phyloP scores from a whole-genome alignment of 306 rosid species.

The Acmispon strigosus region DNA sequence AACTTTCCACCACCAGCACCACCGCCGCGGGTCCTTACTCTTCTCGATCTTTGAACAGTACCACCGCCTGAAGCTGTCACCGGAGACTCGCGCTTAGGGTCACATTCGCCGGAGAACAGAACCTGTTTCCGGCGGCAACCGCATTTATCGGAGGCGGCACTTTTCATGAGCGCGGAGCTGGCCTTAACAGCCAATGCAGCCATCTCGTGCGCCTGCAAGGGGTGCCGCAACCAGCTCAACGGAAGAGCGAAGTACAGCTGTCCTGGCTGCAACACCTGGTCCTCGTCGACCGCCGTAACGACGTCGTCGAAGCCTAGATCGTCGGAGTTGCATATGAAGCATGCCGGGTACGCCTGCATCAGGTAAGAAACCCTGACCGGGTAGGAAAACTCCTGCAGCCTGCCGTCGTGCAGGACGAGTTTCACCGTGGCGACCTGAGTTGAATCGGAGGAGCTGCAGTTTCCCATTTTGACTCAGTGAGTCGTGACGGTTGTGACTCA shows the following conservation, averaged over 20 bases:
- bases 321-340: constrained; percentile 83
- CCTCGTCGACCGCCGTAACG: constrained; percentile 52
- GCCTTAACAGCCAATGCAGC: constrained; percentile 97
- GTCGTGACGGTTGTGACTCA: neutral
- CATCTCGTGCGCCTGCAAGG: constrained; percentile 71
- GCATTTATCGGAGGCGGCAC: constrained; percentile 32
- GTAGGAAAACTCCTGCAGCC: constrained; percentile 50
- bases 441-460: constrained; percentile 60
- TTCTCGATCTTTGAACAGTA: constrained; percentile 17
- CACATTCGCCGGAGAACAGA: constrained; percentile 29
- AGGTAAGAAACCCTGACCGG: constrained; percentile 72
- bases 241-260: constrained; percentile 90
- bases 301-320: constrained; percentile 82
- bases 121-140: constrained; percentile 35
- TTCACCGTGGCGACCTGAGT: constrained; percentile 63
- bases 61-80: neutral
- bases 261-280: constrained; percentile 66
- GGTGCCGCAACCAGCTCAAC: constrained; percentile 42
- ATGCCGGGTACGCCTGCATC: constrained; percentile 50
- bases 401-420: constrained; percentile 60
- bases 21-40: constrained; percentile 31
- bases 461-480: constrained; percentile 52
- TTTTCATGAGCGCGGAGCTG: constrained; percentile 69
- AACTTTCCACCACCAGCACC: constrained; percentile 29
- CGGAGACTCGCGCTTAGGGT: constrained; percentile 7